These are phyloP conservation scores for Ramichloridium luteum DNA, from an alignment of 2,329 filamentous ascomycete genomes.

Conservation along the genomic window DNA sequence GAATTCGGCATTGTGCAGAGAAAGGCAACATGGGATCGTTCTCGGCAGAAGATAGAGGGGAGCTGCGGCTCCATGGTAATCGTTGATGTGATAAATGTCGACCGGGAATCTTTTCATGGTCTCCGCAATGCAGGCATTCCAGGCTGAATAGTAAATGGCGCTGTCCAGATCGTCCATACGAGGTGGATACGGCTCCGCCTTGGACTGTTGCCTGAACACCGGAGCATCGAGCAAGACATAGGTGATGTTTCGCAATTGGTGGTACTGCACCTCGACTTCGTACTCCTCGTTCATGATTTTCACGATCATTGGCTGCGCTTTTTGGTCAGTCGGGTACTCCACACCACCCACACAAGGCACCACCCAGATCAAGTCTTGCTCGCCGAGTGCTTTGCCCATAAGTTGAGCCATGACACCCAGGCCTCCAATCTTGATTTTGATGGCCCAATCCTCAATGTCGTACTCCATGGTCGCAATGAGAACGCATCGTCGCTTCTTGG, in stretches of 20 bases:
- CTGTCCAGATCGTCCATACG: conserved; percentile 55
- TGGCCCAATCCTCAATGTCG: conserved; percentile 54
- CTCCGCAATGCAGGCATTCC: conserved; percentile 55
- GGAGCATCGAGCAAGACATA: conserved; percentile 51
- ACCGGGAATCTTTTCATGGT: conserved; percentile 47
- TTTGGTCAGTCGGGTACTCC: conserved; percentile 46
- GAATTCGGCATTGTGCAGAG: conserved; percentile 55
- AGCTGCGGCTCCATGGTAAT: conserved; percentile 48
- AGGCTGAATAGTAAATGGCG: conserved; percentile 54
- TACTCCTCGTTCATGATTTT: conserved; percentile 46
- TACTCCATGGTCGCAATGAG: conserved; percentile 58
- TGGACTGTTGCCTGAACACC: conserved; percentile 50
- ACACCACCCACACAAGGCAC: conserved; percentile 43
- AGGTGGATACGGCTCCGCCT: conserved; percentile 49
- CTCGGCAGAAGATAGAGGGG: conserved; percentile 50
- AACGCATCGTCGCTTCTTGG: conserved; percentile 33
- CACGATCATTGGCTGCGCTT: conserved; percentile 47
- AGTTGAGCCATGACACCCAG: conserved; percentile 56
- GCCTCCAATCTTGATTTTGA: conserved; percentile 57
- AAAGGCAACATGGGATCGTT: conserved; percentile 47
- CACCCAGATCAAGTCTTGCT: conserved; percentile 48
- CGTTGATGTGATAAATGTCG: conserved; percentile 51
- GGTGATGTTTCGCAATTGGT: conserved; percentile 49
- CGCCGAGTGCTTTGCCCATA: conserved; percentile 50
- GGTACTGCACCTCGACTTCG: conserved; percentile 49